These are phyloP conservation scores for Westerdykella ornata DNA, from an alignment of 2,329 filamentous ascomycete genomes.

Conservation along the genomic window DNA sequence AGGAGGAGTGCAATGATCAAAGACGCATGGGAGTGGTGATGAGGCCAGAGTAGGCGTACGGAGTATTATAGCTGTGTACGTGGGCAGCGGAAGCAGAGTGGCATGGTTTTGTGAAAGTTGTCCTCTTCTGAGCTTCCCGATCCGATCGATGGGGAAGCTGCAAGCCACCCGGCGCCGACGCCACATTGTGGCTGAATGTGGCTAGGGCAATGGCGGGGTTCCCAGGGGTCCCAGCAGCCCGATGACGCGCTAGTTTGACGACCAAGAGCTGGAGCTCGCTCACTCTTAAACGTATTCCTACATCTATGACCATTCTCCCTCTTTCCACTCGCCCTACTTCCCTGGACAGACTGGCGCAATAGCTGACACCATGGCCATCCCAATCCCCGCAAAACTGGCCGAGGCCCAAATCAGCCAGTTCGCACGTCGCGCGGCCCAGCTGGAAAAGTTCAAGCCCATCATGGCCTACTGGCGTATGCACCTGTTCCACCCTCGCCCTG, in stretches of 20 bases:
- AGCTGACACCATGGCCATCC: conserved; percentile 56
- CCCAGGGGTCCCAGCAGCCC: not conserved
- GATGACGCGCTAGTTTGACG: not conserved
- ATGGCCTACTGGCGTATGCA: conserved; percentile 89
- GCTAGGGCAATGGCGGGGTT: conserved; percentile 1
- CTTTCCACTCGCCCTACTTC: not conserved
- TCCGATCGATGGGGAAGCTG: conserved; percentile 4
- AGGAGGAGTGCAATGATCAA: no score
- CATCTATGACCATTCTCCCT: not conserved
- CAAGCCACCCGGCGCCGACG: conserved; percentile 19
- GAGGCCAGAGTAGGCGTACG: not conserved
- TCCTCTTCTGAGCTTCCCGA: conserved; percentile 1
- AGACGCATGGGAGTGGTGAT: conserved; percentile 1
- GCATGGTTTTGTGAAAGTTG: conserved; percentile 9
- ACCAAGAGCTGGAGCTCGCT: not conserved
- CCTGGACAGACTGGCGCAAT: no score
- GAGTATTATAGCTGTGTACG: conserved; percentile 1
- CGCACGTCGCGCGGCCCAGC: conserved; percentile 72
- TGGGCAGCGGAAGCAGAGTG: conserved; percentile 13
- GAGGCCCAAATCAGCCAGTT: conserved; percentile 78
- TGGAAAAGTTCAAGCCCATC: conserved; percentile 76
- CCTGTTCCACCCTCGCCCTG: conserved; percentile 4
- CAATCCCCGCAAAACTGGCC: conserved; percentile 66
- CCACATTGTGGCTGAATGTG: not conserved
- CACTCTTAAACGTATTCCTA: no score